These are phyloP conservation scores for Paramarasmius palmivorus DNA, from an alignment of 1,284 basidiomycete genomes.

Conservation along the genomic window DNA sequence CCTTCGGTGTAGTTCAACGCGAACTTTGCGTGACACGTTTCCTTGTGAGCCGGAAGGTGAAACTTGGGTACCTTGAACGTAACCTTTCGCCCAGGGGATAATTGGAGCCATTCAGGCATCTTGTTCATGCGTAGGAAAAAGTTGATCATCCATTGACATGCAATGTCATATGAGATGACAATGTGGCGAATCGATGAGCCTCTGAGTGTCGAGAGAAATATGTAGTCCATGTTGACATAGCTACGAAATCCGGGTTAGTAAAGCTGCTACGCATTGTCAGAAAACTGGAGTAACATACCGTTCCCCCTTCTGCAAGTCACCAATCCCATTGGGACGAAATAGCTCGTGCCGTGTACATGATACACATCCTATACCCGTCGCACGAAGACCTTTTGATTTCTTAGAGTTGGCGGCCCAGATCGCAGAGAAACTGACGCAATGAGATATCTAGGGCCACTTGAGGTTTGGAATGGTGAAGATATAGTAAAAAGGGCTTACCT, in stretches of 20 bases:
- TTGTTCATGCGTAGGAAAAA: conserved; percentile 9
- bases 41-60: conserved; percentile 15
- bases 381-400: conserved; percentile 17
- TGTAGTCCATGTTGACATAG: conserved; percentile 20
- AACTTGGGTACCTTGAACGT: conserved; percentile 15
- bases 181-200: not conserved
- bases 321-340: conserved; percentile 19
- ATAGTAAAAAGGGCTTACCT: conserved; percentile 11
- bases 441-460: conserved; percentile 16
- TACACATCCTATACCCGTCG: conserved; percentile 19
- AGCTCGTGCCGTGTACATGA: conserved; percentile 19
- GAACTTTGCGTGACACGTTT: conserved; percentile 9
- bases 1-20: conserved; percentile 21
- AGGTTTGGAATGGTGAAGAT: not conserved
- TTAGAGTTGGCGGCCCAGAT: conserved; percentile 19
- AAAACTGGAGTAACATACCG: conserved; percentile 8
- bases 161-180: conserved; percentile 17
- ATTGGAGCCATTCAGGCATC: conserved; percentile 5
- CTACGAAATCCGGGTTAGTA: too few relatives aligned
- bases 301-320: conserved; percentile 22
- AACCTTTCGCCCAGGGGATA: not conserved
- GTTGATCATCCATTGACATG: conserved; percentile 14
- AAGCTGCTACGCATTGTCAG: too few relatives aligned
- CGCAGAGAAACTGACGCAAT: conserved; percentile 22
- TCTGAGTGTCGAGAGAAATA: conserved; percentile 11